Base-by-base conservation (phyloP, 306 rosid genomes). In the Macrotyloma uniflorum region DNA sequence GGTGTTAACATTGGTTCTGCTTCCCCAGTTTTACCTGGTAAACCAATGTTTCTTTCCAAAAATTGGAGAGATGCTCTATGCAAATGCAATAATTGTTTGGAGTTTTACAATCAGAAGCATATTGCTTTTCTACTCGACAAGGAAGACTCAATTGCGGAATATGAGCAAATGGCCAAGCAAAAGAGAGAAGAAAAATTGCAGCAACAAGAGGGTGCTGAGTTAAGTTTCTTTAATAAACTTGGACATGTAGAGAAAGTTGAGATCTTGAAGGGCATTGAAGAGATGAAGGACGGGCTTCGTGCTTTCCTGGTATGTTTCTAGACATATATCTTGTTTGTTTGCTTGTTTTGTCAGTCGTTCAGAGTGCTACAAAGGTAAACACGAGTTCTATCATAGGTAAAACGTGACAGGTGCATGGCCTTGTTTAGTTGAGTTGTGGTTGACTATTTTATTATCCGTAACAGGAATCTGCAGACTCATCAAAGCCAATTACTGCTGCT, bases 241-340 rank as follows among this genome's bases (percentile, higher is more conserved):
- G 99, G 98, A 33, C 99, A 96, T 43, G 88, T 93, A 7, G 99
- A 86, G 91, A 96, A 96, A 77, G 92, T 96, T 53, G 99, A 93
- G 89, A 83, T 96, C 83, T 89, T 93, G 83, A 86, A 77, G 86
- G 99, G 98, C 62, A 96, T 96, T 74, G 97, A 93, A 51, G 99
- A 96, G 26, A 89, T 96, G 91, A 93, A 91, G 85, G 91, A 93
- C 67, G 99, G 92, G 85, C 86, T 96, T 84, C 93, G 83, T 40
- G 26, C 91, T 72, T 91, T 93, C 89, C 80, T 96, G 97, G 98
- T 96, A 93, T 46, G 79, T 47, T 40, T 50, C 74, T 20, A 19
- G 33, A 20, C 18, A 35, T 42, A 15, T 81, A 15, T 53, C 33
- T 5, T 62, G 36, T 59, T 72, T 24, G 24, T 8, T 51, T 42